These are phyloP conservation scores for Vitis cinerea DNA, from an alignment of 164 flowering plant species.

Conservation along the genomic window DNA sequence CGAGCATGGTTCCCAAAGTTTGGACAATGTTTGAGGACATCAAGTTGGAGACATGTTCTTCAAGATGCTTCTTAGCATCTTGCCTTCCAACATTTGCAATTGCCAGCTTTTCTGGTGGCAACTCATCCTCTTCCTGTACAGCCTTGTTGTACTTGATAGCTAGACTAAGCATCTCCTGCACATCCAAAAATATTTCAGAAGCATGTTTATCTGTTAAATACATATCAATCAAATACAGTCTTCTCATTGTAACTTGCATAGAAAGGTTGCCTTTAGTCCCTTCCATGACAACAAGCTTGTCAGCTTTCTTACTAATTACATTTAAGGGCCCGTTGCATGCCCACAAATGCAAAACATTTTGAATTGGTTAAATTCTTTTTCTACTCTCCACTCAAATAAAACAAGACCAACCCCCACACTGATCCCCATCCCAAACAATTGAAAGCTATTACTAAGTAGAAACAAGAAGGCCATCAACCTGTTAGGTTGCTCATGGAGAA, in stretches of 20 bases:
- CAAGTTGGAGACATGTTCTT: slow-evolving; percentile 77
- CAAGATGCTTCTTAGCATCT: slow-evolving; percentile 84
- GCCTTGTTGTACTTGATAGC: slow-evolving; percentile 91
- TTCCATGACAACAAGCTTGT: background rate
- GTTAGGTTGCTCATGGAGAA: background rate
- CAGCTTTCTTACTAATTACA: background rate
- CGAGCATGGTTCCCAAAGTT: slow-evolving; percentile 87
- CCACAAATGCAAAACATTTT: background rate
- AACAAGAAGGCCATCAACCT: background rate
- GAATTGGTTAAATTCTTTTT: background rate
- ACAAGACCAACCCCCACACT: background rate
- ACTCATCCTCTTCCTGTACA: slow-evolving; percentile 77
- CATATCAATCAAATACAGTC: too few relatives aligned
- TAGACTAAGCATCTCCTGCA: slow-evolving; percentile 85
- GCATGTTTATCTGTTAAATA: background rate
- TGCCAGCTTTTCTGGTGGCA: slow-evolving; percentile 87
- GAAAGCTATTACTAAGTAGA: too few relatives aligned
- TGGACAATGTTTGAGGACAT: slow-evolving; percentile 94
- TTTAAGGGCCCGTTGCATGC: background rate
- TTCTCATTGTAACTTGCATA: too few relatives aligned
- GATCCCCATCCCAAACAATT: too few relatives aligned
- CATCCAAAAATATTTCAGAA: background rate
- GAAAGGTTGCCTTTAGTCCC: too few relatives aligned
- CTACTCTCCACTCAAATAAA: background rate
- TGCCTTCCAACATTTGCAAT: slow-evolving; percentile 94